Conservation (phyloP, 1,284 basidiomycete genomes). For the Tremellales sp. region DNA sequence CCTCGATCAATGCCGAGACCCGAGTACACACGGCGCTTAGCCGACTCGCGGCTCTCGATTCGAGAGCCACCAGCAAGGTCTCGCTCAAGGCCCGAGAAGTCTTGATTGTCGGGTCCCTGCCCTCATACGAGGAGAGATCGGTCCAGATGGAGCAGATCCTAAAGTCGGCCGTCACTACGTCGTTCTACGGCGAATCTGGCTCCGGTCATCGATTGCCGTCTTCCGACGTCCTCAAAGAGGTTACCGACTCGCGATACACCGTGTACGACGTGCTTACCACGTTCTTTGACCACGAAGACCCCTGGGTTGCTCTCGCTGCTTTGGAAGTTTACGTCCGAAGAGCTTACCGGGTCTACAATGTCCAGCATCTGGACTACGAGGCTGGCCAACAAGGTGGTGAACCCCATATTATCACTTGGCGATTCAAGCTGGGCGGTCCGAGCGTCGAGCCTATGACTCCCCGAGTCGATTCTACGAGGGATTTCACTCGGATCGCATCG, state of each 20-base stretch:
- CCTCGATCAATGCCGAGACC: constrained; percentile 54
- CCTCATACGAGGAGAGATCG: constrained; percentile 90
- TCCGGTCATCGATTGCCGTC: constrained; percentile 67
- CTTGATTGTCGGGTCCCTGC: constrained; percentile 90
- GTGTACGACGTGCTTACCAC: constrained; percentile 95
- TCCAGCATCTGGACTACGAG: constrained; percentile 90
- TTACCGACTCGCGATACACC: constrained; percentile 93
- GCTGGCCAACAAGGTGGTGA: constrained; percentile 79
- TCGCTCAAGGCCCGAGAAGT: constrained; percentile 97
- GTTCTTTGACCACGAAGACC: constrained; percentile 87
- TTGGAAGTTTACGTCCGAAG: constrained; percentile 90
- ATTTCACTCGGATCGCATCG: constrained; percentile 65
- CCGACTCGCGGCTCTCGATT: constrained; percentile 66
- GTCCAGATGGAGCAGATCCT: constrained; percentile 93
- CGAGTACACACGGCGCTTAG: constrained; percentile 41
- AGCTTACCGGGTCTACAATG: constrained; percentile 90
- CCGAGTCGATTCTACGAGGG: constrained; percentile 55
- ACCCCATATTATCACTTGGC: constrained; percentile 80
- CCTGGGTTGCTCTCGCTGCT: constrained; percentile 82
- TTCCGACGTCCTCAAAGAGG: constrained; percentile 80
- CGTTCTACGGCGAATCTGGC: constrained; percentile 84
- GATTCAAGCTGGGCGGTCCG: constrained; percentile 80
- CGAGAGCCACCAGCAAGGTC: constrained; percentile 77
- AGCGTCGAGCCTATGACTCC: constrained; percentile 81
- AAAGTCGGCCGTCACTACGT: constrained; percentile 78